phyloP scores from a whole-genome alignment of 1,139 yeast genomes.

The Nakaseomyces uthaithaninus region DNA sequence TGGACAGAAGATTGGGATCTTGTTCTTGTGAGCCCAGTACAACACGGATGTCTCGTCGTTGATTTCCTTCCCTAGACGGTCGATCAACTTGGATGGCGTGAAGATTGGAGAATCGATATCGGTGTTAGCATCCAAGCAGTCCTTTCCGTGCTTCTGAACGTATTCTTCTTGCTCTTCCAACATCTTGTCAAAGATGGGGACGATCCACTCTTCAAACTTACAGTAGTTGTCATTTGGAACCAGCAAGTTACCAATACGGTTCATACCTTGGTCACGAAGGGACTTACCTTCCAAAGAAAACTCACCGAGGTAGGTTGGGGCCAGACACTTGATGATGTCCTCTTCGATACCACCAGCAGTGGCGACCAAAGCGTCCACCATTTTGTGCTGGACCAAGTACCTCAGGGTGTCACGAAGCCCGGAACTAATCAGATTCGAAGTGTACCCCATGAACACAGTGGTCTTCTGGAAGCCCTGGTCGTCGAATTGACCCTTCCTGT shows the following conservation, averaged over 20 bases:
- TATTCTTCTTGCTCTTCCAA: constrained; percentile 80
- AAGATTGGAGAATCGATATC: constrained; percentile 52
- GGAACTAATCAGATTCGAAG: constrained; percentile 91
- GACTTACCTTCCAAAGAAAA: constrained; percentile 71
- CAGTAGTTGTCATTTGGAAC: constrained; percentile 98
- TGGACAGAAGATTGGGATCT: constrained; percentile 95
- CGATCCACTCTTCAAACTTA: constrained; percentile 96
- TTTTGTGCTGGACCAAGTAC: constrained; percentile 83
- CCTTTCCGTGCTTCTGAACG: constrained; percentile 41
- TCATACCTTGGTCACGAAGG: constrained; percentile 90
- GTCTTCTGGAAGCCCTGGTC: constrained; percentile 76
- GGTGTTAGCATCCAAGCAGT: constrained; percentile 44
- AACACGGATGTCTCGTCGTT: constrained; percentile 88
- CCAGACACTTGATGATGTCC: constrained; percentile 89
- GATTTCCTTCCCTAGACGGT: constrained; percentile 90
- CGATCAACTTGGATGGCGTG: constrained; percentile 92
- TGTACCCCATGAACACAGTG: constrained; percentile 90
- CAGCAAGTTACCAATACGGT: constrained; percentile 90
- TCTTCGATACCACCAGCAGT: constrained; percentile 98
- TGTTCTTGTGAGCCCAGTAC: constrained; percentile 96
- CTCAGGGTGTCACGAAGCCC: constrained; percentile 89
- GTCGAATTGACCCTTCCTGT: constrained; percentile 66
- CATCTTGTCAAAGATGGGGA: constrained; percentile 81
- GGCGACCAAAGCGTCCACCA: constrained; percentile 91
- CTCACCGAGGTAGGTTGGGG: constrained; percentile 92